Conservation (phyloP, 192 early-diverging fungal genomes). For the Rhizophlyctis rosea region DNA sequence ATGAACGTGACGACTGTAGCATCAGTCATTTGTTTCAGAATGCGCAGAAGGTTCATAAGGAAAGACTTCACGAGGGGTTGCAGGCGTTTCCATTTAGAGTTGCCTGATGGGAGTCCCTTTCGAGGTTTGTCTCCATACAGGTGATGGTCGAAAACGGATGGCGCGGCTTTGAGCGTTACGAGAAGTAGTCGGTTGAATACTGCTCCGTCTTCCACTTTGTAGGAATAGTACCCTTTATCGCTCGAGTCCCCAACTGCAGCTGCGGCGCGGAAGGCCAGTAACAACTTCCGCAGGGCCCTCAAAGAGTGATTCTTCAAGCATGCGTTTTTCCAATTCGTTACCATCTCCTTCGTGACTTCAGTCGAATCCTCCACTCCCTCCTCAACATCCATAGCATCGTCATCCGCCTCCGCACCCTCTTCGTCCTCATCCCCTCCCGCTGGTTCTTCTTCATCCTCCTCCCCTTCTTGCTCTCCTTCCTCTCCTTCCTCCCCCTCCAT, state of each 20-base stretch:
- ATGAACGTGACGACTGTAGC: conserved; percentile 79
- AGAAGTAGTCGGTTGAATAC: conserved; percentile 82
- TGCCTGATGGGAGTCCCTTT: conserved; percentile 40
- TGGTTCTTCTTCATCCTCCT: conserved; percentile 30
- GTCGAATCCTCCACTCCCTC: conserved; percentile 27
- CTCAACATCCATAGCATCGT: conserved; percentile 28
- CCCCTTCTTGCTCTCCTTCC: conserved; percentile 30
- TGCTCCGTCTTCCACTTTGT: conserved; percentile 64
- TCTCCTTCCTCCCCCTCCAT: conserved; percentile 27
- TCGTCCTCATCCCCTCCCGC: conserved; percentile 29
- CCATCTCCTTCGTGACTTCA: conserved; percentile 67
- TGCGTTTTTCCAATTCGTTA: conserved; percentile 68
- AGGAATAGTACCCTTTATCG: conserved; percentile 48
- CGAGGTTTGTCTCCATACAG: conserved; percentile 38
- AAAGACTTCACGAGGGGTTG: conserved; percentile 82
- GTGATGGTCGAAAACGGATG: conserved; percentile 67
- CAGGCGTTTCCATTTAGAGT: conserved; percentile 68
- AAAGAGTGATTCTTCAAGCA: conserved; percentile 59
- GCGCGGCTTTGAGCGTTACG: conserved; percentile 66
- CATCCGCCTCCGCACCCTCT: conserved; percentile 22
- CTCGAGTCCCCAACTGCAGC: conserved; percentile 72
- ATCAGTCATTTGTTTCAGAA: conserved; percentile 82
- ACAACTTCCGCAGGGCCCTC: conserved; percentile 63
- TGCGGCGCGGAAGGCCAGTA: conserved; percentile 84
- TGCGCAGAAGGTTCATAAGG: conserved; percentile 65